These are phyloP conservation scores for Citrullus amarus DNA, from an alignment of 306 rosid genomes.

Conservation along the genomic window DNA sequence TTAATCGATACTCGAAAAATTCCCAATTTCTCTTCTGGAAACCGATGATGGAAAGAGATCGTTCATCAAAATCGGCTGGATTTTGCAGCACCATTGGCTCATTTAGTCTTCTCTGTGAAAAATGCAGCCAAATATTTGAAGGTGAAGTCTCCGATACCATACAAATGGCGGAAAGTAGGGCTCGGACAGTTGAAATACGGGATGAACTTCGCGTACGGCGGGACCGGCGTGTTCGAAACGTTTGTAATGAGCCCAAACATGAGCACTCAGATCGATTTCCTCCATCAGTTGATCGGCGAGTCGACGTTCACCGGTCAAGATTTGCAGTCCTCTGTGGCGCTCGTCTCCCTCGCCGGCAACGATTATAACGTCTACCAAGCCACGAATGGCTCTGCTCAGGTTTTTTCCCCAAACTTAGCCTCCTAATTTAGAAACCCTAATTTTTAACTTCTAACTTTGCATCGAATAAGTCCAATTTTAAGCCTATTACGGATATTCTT, in stretches of 20 bases:
- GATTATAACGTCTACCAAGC: slow-evolving; percentile 37
- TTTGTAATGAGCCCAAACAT: slow-evolving; percentile 46
- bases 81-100: neutral
- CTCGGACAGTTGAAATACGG: slow-evolving; percentile 40
- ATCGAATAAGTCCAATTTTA: too few species aligned
- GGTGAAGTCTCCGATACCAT: slow-evolving; percentile 71
- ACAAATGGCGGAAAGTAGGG: slow-evolving; percentile 35
- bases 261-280: slow-evolving; percentile 61
- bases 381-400: slow-evolving; percentile 39
- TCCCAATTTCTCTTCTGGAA: too few species aligned
- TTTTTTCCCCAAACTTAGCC: slow-evolving; percentile 7
- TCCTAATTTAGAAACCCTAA: neutral
- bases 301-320: slow-evolving; percentile 21
- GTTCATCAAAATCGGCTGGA: neutral
- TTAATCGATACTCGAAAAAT: too few species aligned
- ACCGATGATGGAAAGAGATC: too few species aligned
- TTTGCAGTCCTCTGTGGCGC: slow-evolving; percentile 44
- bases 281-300: slow-evolving; percentile 22
- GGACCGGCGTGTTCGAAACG: slow-evolving; percentile 73
- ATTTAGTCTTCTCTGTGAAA: neutral
- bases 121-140: slow-evolving; percentile 31
- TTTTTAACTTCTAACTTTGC: too few species aligned
- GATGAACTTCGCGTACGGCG: slow-evolving; percentile 81
- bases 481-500: too few species aligned
- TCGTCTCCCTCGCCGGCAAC: slow-evolving; percentile 68